Evolutionary conservation across 257 asterid species (phyloP), one percentile per base, ranked within the genome.

Genomic region (Mentha longifolia): DNA sequence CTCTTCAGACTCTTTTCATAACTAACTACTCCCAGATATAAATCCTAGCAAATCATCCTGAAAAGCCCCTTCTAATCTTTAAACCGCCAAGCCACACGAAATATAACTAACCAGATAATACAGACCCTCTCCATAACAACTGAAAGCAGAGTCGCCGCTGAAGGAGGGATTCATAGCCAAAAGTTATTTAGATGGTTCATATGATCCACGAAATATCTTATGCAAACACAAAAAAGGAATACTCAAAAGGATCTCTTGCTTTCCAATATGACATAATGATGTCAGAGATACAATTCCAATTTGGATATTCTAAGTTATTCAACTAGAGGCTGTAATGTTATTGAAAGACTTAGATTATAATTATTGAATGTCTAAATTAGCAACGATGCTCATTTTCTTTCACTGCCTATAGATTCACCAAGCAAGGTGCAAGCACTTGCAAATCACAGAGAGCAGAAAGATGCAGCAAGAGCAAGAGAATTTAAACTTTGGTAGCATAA

Each of bases 11-110:
- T 37, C 39, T 2, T 16, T 68, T 16, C 8, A 12, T 30, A 43
- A 22, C 39, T 20, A 33, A 56, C 33, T 72, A 16, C 57, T 42
- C 12, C 12, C 50, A 45, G 3, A 15, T 52, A 57, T 3, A 57
- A 73, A 64, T 62, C 33, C 42, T 46, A 31, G 31, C 39, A 28
- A 73, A 33, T 49, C 35, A 25, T 28, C 64, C 43, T 43, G 41
- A 20, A 63, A 56, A 17, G 4, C 28, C 41, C 9, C 39, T 55
- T 0, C 25, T 16, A 31, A 42, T 0, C 25, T 28, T 57, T 55
- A 30, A 62, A 57, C 30, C 51, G 11, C 67, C 30, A 45, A 66
- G 11, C 68, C 60, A 65, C 31, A 6, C 41, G 49, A 51, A 33
- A 47, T 19, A 42, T 13, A 5, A 41, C 55, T 22, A 30, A 45